phyloP scores from a whole-genome alignment of 139 green algal species.

The Closterium sp. region DNA sequence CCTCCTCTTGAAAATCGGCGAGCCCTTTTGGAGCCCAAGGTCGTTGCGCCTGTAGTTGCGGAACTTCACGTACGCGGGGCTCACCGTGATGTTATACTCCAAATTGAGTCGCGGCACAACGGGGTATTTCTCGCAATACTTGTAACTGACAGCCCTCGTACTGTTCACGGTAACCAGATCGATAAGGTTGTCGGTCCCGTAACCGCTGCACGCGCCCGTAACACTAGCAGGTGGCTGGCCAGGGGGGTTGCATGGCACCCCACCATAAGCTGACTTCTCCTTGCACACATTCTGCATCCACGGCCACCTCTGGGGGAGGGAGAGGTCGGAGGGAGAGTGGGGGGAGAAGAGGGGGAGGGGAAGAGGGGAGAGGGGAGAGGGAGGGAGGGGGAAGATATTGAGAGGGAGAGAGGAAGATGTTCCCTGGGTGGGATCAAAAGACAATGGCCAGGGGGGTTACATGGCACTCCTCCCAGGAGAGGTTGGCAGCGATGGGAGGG shows the following conservation, averaged over 20 bases:
- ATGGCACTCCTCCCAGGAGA: too few species aligned
- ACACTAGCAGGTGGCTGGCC: background rate
- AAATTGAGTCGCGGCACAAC: background rate
- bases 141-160: background rate
- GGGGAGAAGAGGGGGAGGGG: background rate
- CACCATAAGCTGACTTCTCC: background rate
- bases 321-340: background rate
- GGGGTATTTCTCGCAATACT: background rate
- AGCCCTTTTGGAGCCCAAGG: background rate
- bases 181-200: background rate
- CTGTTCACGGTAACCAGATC: background rate
- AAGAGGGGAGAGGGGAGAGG: background rate
- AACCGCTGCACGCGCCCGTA: background rate
- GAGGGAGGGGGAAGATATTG: too few species aligned
- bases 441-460: too few species aligned
- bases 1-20: background rate
- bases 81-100: background rate
- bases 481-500: too few species aligned
- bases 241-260: background rate
- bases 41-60: background rate
- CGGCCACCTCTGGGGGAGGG: background rate
- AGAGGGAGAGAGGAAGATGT: too few species aligned
- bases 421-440: too few species aligned
- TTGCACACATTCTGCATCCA: background rate
- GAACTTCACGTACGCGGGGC: background rate